Evolutionary conservation across 2,329 filamentous ascomycete species (phyloP).

Genomic region (Microdochium nivale): DNA sequence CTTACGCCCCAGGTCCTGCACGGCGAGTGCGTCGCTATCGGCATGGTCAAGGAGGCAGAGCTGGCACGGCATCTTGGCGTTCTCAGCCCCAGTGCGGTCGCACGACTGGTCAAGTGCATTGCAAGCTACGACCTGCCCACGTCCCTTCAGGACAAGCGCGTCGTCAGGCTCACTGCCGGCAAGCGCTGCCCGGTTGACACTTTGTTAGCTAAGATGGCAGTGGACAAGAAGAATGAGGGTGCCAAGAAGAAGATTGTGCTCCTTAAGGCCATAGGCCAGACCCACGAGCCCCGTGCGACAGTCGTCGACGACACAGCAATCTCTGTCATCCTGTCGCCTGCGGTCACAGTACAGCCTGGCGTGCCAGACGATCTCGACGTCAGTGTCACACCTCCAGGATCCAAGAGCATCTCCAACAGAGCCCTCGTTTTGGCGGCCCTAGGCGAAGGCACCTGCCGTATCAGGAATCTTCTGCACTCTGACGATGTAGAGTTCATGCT

Average conservation of each 20-base stretch:
- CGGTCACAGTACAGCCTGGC: conserved; percentile 64
- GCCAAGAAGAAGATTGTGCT: conserved; percentile 93
- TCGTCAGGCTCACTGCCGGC: conserved; percentile 73
- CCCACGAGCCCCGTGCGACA: conserved; percentile 79
- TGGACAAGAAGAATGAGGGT: conserved; percentile 98
- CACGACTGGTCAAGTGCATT: conserved; percentile 85
- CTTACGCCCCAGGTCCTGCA: conserved; percentile 92
- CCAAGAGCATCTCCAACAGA: conserved; percentile 95
- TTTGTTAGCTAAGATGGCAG: conserved; percentile 85
- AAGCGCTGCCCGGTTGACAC: conserved; percentile 83
- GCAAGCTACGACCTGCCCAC: conserved; percentile 88
- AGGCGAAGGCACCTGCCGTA: conserved; percentile 73
- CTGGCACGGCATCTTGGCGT: conserved; percentile 82
- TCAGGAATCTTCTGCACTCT: conserved; percentile 89
- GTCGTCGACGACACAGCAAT: conserved; percentile 83
- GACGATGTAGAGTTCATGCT: conserved; percentile 98
- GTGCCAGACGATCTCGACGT: conserved; percentile 58
- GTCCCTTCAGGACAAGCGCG: conserved; percentile 72
- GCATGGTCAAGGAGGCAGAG: conserved; percentile 97
- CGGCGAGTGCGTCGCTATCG: conserved; percentile 91
- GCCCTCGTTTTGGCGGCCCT: conserved; percentile 91
- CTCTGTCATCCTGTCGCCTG: conserved; percentile 71
- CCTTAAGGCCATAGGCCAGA: conserved; percentile 80
- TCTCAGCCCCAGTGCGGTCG: conserved; percentile 77
- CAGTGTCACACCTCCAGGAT: conserved; percentile 81